A percentile compares a stretch with the other conserved stretches of the same genome.
Evolutionary conservation across 768 basidiomycete genomes (phyloP).

Genomic region (Clitopilus hobsonii): DNA sequence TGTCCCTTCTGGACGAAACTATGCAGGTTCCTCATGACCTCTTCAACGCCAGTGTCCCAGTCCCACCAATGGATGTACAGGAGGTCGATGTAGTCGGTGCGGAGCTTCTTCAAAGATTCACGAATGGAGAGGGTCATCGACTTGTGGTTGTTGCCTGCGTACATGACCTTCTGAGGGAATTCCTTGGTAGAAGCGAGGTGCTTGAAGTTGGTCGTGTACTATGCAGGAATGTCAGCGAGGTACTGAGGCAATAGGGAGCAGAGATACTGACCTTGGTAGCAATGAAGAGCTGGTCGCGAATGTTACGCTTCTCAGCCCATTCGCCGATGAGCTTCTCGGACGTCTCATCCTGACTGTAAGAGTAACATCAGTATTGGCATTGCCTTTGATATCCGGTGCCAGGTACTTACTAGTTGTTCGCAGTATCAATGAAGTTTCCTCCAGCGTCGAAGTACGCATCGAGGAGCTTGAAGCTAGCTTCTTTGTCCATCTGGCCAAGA

Average conservation of each 20-base stretch:
- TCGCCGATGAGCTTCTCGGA: conserved; percentile 52
- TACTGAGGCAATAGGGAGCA: background rate
- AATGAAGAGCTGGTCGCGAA: conserved; percentile 45
- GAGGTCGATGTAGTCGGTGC: conserved; percentile 43
- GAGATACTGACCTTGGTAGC: conserved; percentile 31
- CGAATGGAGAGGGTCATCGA: conserved; percentile 35
- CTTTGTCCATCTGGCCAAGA: conserved; percentile 30
- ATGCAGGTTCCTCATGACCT: conserved; percentile 54
- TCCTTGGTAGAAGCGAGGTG: too few relatives aligned
- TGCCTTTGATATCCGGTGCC: too few relatives aligned
- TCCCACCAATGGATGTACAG: conserved; percentile 51
- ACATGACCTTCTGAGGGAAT: conserved; percentile 32
- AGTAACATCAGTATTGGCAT: too few relatives aligned
- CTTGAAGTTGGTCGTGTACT: conserved; percentile 29
- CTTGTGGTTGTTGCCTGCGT: conserved; percentile 45
- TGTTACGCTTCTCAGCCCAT: conserved; percentile 42
- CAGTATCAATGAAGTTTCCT: conserved; percentile 14
- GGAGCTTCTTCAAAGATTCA: conserved; percentile 40
- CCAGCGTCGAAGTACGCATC: conserved; percentile 11
- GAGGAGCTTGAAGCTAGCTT: conserved; percentile 15
- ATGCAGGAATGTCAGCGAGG: background rate
- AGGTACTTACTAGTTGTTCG: conserved; percentile 9
- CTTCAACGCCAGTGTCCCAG: conserved; percentile 45
- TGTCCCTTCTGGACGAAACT: conserved; percentile 46
- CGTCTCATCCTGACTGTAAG: conserved; percentile 50